Base-by-base conservation (phyloP, 148 eudicot genomes). In the Rheum nobile region DNA sequence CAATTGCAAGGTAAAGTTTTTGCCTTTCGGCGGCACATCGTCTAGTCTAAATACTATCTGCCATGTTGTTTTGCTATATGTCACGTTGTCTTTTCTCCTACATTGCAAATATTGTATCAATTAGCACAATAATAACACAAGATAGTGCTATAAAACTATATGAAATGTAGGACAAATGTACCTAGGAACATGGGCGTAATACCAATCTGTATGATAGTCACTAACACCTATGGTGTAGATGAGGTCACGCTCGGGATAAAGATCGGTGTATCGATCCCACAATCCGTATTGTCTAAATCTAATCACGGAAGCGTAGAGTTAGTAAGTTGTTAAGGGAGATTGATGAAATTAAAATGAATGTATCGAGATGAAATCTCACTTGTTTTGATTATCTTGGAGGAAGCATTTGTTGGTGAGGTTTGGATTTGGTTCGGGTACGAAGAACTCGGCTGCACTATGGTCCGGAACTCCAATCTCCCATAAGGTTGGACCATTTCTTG, bases 391-490 rank as follows among this genome's bases (percentile, higher is more conserved):
- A 38, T 73, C 29, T 13, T 35, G 75, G 24, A 50, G 67, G 22
- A 29, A 73, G 16, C 54, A 52, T 57, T n/a, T 59, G 71, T 74
- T 74, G 26, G 38, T 37, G 5, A 57, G 76, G n/a, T 38, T 57
- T 9, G 47, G 48, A 37, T 34, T 61, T 8, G 76, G 71, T 1
- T 74, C 76, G 14, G 76, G 76, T 19, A 74, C 17, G 19, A 57
- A 71, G 48, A 79, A 79, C 65, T 75, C 82, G 21, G 75, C 75
- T 35, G 78, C 82, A 31, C 75, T 71, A 10, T 75, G 72, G 46
- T 79, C 82, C 28, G 78, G 82, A 24, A 71, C 19, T 29, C 82
- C 82, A 8, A 79, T 79, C 22, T 79, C 82, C 82, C 82, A 79
- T 24, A 79, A 37, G 10, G 78, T 79, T 28, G 78, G 75, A n/a